Percentiles rank a stretch among this genome's conserved stretches.
Conservation (phyloP, 495 filamentous ascomycete species). For the Trypethelium eluteriae region DNA sequence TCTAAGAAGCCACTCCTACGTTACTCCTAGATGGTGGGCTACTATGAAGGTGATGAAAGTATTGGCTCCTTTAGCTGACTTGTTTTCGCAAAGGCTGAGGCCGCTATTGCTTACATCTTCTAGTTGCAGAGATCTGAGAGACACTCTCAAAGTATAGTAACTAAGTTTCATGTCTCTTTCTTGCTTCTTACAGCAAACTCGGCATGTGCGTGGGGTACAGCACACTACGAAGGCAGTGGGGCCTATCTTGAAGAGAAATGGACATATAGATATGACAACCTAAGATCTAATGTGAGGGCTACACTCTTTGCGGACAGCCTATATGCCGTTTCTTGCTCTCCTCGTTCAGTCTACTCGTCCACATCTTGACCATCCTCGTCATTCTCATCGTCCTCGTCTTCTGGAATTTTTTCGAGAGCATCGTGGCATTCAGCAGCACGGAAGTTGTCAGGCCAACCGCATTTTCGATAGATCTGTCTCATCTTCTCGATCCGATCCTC, state of each 20-base stretch:
- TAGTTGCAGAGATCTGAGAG: background rate
- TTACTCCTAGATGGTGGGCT: background rate
- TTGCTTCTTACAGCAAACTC: background rate
- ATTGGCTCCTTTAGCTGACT: background rate
- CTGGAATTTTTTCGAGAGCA: background rate
- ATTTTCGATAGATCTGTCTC: constrained; percentile 9
- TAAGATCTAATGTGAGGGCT: background rate
- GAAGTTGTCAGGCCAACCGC: constrained; percentile 10
- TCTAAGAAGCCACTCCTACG: background rate
- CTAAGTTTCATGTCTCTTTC: background rate
- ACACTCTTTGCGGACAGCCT: background rate
- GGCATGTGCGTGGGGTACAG: background rate
- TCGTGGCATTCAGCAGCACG: constrained; percentile 11
- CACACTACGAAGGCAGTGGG: background rate
- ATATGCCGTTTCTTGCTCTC: background rate
- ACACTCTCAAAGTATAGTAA: background rate
- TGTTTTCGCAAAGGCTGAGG: background rate
- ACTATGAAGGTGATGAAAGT: background rate
- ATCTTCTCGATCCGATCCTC: constrained; percentile 11
- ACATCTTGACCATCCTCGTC: background rate
- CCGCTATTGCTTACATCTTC: background rate
- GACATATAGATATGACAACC: background rate
- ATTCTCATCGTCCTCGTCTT: constrained; percentile 5
- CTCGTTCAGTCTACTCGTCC: background rate
- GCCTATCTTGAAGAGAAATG: background rate